These are phyloP conservation scores for Cytospora schulzeri DNA, from an alignment of 2,329 filamentous ascomycete species.

Conservation along the genomic window DNA sequence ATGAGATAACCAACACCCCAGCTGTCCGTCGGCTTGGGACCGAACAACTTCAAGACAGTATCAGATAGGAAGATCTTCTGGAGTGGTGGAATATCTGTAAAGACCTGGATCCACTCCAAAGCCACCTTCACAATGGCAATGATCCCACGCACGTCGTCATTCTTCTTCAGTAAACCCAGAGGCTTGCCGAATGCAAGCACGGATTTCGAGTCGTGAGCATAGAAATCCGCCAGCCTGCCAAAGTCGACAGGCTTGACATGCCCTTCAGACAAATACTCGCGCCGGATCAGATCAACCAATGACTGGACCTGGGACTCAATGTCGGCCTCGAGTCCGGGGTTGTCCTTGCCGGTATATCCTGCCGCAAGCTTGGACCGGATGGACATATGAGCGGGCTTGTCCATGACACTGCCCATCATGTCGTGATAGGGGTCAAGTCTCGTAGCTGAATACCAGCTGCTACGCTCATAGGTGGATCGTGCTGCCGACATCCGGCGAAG, in stretches of 20 bases:
- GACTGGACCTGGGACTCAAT: slow-evolving; percentile 26
- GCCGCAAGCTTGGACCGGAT: slow-evolving; percentile 26
- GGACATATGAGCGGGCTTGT: slow-evolving; percentile 27
- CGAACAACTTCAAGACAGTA: slow-evolving; percentile 21
- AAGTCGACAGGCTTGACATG: slow-evolving; percentile 25
- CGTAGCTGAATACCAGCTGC: slow-evolving; percentile 23
- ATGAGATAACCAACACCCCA: slow-evolving; percentile 26
- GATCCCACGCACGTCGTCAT: slow-evolving; percentile 29
- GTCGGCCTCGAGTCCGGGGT: slow-evolving; percentile 25
- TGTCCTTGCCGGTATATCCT: slow-evolving; percentile 29
- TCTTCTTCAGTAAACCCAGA: slow-evolving; percentile 26
- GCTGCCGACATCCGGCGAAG: slow-evolving; percentile 23
- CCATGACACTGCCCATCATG: slow-evolving; percentile 31
- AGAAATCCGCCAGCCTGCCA: slow-evolving; percentile 26
- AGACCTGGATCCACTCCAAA: slow-evolving; percentile 21
- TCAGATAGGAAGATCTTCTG: slow-evolving; percentile 26
- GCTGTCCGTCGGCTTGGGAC: slow-evolving; percentile 27
- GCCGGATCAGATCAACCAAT: slow-evolving; percentile 23
- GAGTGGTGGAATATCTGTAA: slow-evolving; percentile 26
- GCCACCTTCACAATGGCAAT: slow-evolving; percentile 26
- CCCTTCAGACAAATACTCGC: slow-evolving; percentile 14
- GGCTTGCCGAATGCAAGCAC: slow-evolving; percentile 27
- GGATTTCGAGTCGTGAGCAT: slow-evolving; percentile 23
- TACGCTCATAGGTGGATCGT: slow-evolving; percentile 19
- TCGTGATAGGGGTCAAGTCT: slow-evolving; percentile 28